Evolutionary conservation across 2,329 filamentous ascomycete genomes (phyloP).

Genomic region (Talaromyces funiculosus): DNA sequence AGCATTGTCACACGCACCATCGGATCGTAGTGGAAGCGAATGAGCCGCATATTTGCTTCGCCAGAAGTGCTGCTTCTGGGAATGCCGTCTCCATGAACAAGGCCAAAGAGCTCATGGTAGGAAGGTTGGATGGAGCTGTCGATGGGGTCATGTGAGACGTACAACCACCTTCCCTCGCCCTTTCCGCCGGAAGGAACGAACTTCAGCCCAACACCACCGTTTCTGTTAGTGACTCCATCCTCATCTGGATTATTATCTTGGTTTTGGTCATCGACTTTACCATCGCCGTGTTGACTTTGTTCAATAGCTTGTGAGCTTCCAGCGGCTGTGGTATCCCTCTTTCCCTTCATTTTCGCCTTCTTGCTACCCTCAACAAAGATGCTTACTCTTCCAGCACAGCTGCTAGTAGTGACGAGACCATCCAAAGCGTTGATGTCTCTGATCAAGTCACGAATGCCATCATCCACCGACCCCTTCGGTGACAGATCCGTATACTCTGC

Average conservation of each 20-base stretch:
- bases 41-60: slow-evolving; percentile 39
- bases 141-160: slow-evolving; percentile 76
- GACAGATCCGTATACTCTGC: slow-evolving; percentile 74
- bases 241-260: slow-evolving; percentile 16
- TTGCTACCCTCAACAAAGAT: slow-evolving; percentile 79
- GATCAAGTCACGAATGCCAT: slow-evolving; percentile 70
- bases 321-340: not conserved
- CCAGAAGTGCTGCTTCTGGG: slow-evolving; percentile 29
- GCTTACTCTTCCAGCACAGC: slow-evolving; percentile 80
- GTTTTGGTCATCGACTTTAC: not conserved
- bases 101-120: slow-evolving; percentile 38
- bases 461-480: slow-evolving; percentile 83
- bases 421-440: slow-evolving; percentile 67
- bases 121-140: slow-evolving; percentile 22
- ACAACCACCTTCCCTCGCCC: slow-evolving; percentile 79
- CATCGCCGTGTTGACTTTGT: not conserved
- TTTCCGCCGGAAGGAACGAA: slow-evolving; percentile 71
- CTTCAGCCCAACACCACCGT: slow-evolving; percentile 14
- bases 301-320: not conserved
- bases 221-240: slow-evolving; percentile 13
- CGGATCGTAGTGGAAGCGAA: slow-evolving; percentile 91
- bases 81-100: slow-evolving; percentile 31
- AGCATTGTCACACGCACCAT: slow-evolving; percentile 59
- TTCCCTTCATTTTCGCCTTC: slow-evolving; percentile 17
- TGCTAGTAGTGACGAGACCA: slow-evolving; percentile 85